Percentiles rank a stretch among this genome's conserved stretches.
Conservation (phyloP, 176 grass and related monocot species). For the Eragrostis nindensis region DNA sequence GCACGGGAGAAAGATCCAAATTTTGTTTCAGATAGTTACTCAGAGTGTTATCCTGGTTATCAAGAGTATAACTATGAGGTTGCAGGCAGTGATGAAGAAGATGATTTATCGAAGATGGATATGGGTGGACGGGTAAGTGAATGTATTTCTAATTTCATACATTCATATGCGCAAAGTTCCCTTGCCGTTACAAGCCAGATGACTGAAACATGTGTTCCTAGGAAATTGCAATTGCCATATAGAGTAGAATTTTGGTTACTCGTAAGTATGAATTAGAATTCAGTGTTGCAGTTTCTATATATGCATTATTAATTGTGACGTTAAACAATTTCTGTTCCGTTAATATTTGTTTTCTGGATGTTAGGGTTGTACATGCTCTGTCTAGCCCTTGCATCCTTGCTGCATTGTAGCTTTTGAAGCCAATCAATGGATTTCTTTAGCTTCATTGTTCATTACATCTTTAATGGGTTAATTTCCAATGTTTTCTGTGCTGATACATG, state of each 20-base stretch:
- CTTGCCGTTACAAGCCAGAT: constrained; percentile 16
- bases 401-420: not conserved
- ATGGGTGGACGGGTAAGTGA: constrained; percentile 96
- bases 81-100: constrained; percentile 87
- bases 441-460: not conserved
- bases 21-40: constrained; percentile 99
- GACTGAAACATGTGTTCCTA: not conserved
- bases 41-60: constrained; percentile 97
- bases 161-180: constrained; percentile 12
- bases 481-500: constrained; percentile 8
- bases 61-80: constrained; percentile 89
- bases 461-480: not conserved
- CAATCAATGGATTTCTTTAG: not conserved
- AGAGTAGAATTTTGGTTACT: not conserved
- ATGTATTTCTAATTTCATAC: constrained; percentile 11
- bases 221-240: not conserved
- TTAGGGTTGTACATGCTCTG: not conserved
- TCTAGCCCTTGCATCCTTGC: not conserved
- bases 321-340: not conserved
- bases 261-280: not conserved
- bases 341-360: not conserved
- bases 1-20: constrained; percentile 86
- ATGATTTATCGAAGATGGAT: constrained; percentile 98
- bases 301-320: not conserved
- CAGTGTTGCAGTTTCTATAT: no score